Evolutionary conservation across 1,284 basidiomycete species (phyloP).

Genomic region (Ganoderma meredithae): DNA sequence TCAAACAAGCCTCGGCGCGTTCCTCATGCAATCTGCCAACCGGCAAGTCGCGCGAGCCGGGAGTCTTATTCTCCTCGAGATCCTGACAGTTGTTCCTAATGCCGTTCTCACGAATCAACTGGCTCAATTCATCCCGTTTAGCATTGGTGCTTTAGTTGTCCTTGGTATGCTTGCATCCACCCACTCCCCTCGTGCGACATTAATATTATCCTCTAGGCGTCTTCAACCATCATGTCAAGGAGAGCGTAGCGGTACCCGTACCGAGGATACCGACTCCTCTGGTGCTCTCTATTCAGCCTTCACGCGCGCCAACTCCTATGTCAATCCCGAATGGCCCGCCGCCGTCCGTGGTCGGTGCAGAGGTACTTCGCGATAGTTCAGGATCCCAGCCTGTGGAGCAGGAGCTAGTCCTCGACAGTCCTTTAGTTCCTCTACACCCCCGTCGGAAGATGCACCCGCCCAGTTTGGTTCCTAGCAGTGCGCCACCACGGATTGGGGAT

Average conservation of each 20-base stretch:
- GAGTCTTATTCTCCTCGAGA: slow-evolving; percentile 54
- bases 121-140: slow-evolving; percentile 56
- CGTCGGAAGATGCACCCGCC: background rate
- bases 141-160: slow-evolving; percentile 56
- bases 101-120: slow-evolving; percentile 47
- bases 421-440: slow-evolving; percentile 2
- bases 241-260: background rate
- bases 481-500: slow-evolving; percentile 29
- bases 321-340: background rate
- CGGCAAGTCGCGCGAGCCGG: slow-evolving; percentile 34
- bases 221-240: slow-evolving; percentile 30
- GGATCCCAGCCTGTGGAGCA: background rate
- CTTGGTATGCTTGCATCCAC: slow-evolving; percentile 40
- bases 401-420: slow-evolving; percentile 15
- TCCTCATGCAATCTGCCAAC: slow-evolving; percentile 42
- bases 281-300: background rate
- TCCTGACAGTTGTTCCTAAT: slow-evolving; percentile 53
- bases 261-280: background rate
- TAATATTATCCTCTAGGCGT: slow-evolving; percentile 24
- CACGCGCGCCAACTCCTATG: slow-evolving; percentile 2
- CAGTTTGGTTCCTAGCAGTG: slow-evolving; percentile 18
- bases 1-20: slow-evolving; percentile 37
- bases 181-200: background rate
- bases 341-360: background rate
- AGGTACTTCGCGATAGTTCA: background rate